Evolutionary conservation across 1,139 yeast genomes (phyloP).

Genomic region (Saccharomyces hybrid): DNA sequence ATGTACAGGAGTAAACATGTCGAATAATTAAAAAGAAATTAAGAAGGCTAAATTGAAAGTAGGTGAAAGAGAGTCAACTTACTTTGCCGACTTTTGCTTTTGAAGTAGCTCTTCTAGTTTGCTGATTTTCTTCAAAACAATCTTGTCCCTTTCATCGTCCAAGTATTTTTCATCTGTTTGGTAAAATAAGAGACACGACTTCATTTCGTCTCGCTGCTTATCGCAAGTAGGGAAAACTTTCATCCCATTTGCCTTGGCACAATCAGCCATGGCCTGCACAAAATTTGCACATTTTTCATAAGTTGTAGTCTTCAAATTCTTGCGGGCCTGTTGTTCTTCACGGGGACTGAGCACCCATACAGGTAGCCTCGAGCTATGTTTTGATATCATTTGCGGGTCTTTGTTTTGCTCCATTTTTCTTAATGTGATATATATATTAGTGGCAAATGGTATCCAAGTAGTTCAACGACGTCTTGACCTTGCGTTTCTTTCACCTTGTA

Average conservation of each 20-base stretch:
- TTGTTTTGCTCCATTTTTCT: background rate
- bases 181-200: slow-evolving; percentile 59
- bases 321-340: slow-evolving; percentile 76
- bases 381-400: slow-evolving; percentile 7
- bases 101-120: slow-evolving; percentile 20
- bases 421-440: background rate
- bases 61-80: background rate
- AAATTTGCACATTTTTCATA: slow-evolving; percentile 63
- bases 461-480: too few species aligned
- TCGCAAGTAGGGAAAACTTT: slow-evolving; percentile 51
- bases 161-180: slow-evolving; percentile 55
- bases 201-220: slow-evolving; percentile 55
- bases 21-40: background rate
- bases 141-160: slow-evolving; percentile 61
- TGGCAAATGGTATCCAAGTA: too few species aligned
- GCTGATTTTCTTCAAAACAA: slow-evolving; percentile 49
- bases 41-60: background rate
- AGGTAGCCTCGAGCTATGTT: slow-evolving; percentile 41
- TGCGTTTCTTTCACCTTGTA: too few species aligned
- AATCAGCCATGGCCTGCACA: slow-evolving; percentile 48
- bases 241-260: slow-evolving; percentile 47
- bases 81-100: slow-evolving; percentile 9
- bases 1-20: background rate
- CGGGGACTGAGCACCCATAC: slow-evolving; percentile 79
- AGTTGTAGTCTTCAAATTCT: slow-evolving; percentile 68